phyloP scores from a whole-genome alignment of 805 yeast species.

The Lipomyces oligophaga region DNA sequence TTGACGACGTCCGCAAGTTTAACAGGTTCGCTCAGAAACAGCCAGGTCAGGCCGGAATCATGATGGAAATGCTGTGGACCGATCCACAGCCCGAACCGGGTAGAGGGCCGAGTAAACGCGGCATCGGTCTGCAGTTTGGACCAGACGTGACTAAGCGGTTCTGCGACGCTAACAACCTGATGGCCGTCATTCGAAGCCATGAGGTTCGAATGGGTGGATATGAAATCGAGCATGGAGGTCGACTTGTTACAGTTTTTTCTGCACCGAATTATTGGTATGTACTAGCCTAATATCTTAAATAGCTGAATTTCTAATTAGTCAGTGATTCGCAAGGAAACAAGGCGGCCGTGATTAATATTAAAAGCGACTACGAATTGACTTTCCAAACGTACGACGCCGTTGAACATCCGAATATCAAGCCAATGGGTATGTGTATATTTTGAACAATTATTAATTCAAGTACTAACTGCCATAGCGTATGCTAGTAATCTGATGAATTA shows the following conservation, averaged over 20 bases:
- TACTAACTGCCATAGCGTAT: constrained; percentile 17
- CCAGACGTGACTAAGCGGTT: constrained; percentile 86
- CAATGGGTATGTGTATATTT: constrained; percentile 56
- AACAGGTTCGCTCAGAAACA: constrained; percentile 63
- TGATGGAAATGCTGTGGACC: constrained; percentile 97
- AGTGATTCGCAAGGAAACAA: constrained; percentile 88
- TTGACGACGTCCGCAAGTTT: constrained; percentile 69
- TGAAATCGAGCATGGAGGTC: constrained; percentile 80
- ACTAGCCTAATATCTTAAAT: neutral
- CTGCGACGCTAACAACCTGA: constrained; percentile 64
- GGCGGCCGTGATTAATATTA: constrained; percentile 83
- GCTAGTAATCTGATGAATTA: constrained; percentile 25
- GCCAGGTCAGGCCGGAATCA: constrained; percentile 87
- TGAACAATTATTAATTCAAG: neutral
- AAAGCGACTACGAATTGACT: constrained; percentile 43
- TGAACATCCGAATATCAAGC: constrained; percentile 84
- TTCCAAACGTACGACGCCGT: constrained; percentile 71
- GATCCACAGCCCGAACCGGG: constrained; percentile 85
- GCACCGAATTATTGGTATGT: constrained; percentile 76
- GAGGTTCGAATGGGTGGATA: constrained; percentile 93
- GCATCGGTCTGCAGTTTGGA: constrained; percentile 94
- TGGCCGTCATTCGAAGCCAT: constrained; percentile 86
- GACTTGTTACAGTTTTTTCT: constrained; percentile 87
- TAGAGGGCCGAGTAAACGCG: constrained; percentile 84
- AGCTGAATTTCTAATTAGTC: neutral